Base-by-base conservation (phyloP, 257 asterid species). In the Petrea volubilis region DNA sequence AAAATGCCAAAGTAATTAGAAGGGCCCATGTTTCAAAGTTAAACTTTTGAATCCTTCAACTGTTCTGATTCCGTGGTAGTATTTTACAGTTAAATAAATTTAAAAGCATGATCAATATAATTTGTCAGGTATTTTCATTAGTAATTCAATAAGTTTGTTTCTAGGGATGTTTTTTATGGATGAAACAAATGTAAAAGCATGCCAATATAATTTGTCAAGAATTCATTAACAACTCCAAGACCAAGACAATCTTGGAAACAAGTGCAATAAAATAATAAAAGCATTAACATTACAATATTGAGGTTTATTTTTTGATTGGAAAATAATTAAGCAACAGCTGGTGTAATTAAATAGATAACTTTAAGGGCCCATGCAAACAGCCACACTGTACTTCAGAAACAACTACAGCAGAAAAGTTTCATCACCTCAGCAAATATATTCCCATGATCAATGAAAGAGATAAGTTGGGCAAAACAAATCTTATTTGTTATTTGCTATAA, bases 401-500 rank as follows among this genome's bases (percentile, higher is more conserved):
- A 64, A 64, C 34, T 17, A 6, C 7, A 25, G 38, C 56, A 31
- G 65, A 27, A 53, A 56, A 56, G 24, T 13, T 51, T 24, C n/a
- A 67, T 51, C 52, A 52, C 21, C 25, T 49, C 50, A 29, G 46
- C 31, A 49, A 18, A 60, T 21, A 56, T 41, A n/a, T 25, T 40
- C 34, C 23, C 59, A 64, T 56, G 68, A 68, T 46, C 59, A 25
- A 29, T n/a, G 21, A 61, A 50, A 29, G 41, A 52, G 33, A 23
- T 24, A 25, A 51, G 27, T 38, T 20, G 20, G 40, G 44, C 27
- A 50, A 59, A 59, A 51, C n/a, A 8, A 31, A 36, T 41, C 31
- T 18, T 41, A 70, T 53, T 33, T 67, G 50, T 13, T 71, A 60
- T 29, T 28, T 11, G 23, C 20, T 43, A 18, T 14, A 66, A 24